Evolutionary conservation across 1,284 basidiomycete genomes (phyloP).

Genomic region (Austroboletus novae-zelandiae): DNA sequence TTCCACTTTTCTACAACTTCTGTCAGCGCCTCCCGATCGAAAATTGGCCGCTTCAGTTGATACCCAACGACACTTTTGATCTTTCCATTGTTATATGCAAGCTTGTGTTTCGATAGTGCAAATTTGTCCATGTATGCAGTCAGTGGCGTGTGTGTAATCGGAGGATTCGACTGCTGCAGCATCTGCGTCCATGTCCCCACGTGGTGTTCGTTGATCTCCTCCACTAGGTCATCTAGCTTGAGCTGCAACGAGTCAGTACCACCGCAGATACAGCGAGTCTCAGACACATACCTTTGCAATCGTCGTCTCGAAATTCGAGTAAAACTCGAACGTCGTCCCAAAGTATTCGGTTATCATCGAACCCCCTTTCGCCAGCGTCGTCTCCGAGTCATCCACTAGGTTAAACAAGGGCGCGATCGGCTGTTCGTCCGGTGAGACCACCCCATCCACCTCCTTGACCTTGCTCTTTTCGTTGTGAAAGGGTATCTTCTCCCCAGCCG

Average conservation of each 20-base stretch:
- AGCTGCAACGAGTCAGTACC: slow-evolving; percentile 34
- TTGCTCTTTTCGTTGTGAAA: slow-evolving; percentile 74
- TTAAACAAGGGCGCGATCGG: slow-evolving; percentile 80
- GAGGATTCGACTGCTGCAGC: slow-evolving; percentile 71
- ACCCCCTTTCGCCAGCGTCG: slow-evolving; percentile 75
- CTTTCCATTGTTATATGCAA: slow-evolving; percentile 67
- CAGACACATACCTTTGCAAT: slow-evolving; percentile 55
- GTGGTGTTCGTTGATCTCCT: slow-evolving; percentile 88
- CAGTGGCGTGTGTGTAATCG: slow-evolving; percentile 73
- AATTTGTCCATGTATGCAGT: slow-evolving; percentile 83
- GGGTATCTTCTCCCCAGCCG: slow-evolving; percentile 55
- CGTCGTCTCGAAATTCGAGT: slow-evolving; percentile 70
- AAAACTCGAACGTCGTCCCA: slow-evolving; percentile 83
- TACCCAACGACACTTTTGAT: slow-evolving; percentile 76
- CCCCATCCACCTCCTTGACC: slow-evolving; percentile 56
- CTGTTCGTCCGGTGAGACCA: slow-evolving; percentile 55
- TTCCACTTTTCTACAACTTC: slow-evolving; percentile 80
- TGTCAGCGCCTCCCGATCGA: slow-evolving; percentile 62
- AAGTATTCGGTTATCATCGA: slow-evolving; percentile 73
- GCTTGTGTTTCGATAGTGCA: slow-evolving; percentile 60
- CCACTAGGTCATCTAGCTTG: slow-evolving; percentile 68
- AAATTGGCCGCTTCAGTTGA: slow-evolving; percentile 59
- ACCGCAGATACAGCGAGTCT: slow-evolving; percentile 8
- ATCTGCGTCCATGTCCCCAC: slow-evolving; percentile 85
- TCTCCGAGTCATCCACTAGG: slow-evolving; percentile 79